Percentiles rank a stretch among this genome's conserved stretches.
phyloP scores from a whole-genome alignment of 345 rosid species.

The Citrus trifoliata region DNA sequence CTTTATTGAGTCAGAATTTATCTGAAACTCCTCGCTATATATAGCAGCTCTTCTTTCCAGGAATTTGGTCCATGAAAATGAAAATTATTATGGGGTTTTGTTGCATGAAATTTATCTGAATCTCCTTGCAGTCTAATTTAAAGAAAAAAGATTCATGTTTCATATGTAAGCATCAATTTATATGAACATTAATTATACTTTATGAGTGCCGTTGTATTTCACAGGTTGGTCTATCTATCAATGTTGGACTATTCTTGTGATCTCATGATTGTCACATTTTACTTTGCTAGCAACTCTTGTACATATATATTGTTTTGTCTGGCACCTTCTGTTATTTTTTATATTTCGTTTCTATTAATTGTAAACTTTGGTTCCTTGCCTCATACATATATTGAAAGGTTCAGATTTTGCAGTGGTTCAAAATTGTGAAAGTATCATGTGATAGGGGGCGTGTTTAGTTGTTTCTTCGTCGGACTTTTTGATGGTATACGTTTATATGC shows the following conservation, averaged over 20 bases:
- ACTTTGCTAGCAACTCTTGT: neutral
- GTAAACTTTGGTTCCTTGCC: neutral
- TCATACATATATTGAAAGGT: neutral
- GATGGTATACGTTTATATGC: neutral
- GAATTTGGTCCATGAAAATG: neutral
- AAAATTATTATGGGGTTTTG: neutral
- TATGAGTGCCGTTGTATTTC: no score
- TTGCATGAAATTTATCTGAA: no score
- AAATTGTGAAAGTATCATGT: neutral
- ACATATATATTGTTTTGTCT: neutral
- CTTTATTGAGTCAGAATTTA: neutral
- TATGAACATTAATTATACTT: neutral
- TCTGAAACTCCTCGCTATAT: neutral
- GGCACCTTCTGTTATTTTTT: neutral
- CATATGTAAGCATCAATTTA: neutral
- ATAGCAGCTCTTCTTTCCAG: neutral
- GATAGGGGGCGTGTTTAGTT: neutral
- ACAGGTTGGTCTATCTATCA: neutral
- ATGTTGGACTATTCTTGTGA: neutral
- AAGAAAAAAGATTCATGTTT: no score
- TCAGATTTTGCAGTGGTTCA: neutral
- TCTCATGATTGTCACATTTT: neutral
- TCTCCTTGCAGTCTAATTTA: no score
- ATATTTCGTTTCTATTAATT: neutral
- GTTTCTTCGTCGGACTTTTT: neutral